Base-by-base conservation (phyloP, 192 early-diverging fungal species). In the Backusella circina region DNA sequence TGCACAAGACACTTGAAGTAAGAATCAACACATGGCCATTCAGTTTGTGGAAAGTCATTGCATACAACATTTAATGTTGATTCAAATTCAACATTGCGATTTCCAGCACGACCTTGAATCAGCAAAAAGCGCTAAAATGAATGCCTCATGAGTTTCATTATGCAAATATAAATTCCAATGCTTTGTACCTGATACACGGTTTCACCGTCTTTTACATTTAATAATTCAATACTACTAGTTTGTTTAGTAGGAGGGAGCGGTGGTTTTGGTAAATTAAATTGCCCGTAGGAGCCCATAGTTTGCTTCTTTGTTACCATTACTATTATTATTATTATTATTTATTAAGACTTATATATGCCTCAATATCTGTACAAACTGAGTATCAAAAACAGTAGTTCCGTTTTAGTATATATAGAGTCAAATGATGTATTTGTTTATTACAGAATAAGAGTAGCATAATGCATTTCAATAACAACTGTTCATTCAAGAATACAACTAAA, bases 1-100 rank as follows among this genome's bases (percentile, higher is more conserved):
- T 88, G 87, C 0, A 88, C 88, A 23, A 91, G 80, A 9, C 79
- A 81, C 78, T 91, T 91, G 67, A 89, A 91, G 77, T 85, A 83
- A 12, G 86, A 86, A 57, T 88, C 81, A 7, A 86, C 79, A 30
- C 83, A 83, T 0, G 87, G 88, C 73, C 88, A 91, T 2, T 65
- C 72, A 7, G 84, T 77, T 18, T 83, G 74, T 18, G 90, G 90
- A 37, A 87, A 91, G 10, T 36, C 67, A 67, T 76, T 70, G 41
- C 67, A 75, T n/a, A 65, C 23, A 21, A 82, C 81, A 12, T 37
- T 70, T 10, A 82, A 72, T n/a, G 74, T 80, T 35, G 70, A 71
- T 13, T 82, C 66, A 54, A 72, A 78, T 0, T 35, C 35, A 5
- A 13, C 6, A 31, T 72, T 57, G 13, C 26, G 72, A 12, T 65